Conservation (phyloP, 768 basidiomycete genomes). For the Suillus tomentosus region DNA sequence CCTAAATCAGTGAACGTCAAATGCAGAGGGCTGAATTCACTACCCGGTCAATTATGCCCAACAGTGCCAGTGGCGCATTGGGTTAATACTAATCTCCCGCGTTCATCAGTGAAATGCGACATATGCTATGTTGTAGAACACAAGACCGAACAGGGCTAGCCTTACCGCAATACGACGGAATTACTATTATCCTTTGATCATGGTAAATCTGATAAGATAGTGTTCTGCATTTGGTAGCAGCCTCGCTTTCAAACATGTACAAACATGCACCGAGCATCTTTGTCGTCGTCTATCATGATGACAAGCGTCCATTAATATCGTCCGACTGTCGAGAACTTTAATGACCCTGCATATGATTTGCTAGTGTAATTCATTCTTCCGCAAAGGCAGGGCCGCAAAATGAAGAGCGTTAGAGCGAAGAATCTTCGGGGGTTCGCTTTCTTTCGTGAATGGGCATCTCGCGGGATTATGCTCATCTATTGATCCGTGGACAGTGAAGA, state of each 20-base stretch:
- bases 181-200: not conserved
- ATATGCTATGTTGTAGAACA: not conserved
- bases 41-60: not conserved
- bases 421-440: not conserved
- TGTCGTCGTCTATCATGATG: not conserved
- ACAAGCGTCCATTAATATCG: not conserved
- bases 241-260: conserved; percentile 1
- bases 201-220: not conserved
- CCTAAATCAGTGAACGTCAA: not conserved
- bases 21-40: not conserved
- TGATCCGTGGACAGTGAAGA: not conserved
- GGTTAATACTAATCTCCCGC: not conserved
- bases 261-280: conserved; percentile 1
- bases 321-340: not conserved
- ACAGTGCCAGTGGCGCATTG: not conserved
- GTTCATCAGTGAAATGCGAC: not conserved
- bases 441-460: not conserved
- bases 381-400: not conserved
- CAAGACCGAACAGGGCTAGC: not conserved
- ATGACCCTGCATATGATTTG: not conserved
- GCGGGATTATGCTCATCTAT: not conserved
- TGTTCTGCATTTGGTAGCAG: not conserved
- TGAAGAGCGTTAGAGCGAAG: not conserved
- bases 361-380: not conserved
- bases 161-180: not conserved